phyloP scores from a whole-genome alignment of 2,329 filamentous ascomycete genomes.

The Phialocephala sp. region DNA sequence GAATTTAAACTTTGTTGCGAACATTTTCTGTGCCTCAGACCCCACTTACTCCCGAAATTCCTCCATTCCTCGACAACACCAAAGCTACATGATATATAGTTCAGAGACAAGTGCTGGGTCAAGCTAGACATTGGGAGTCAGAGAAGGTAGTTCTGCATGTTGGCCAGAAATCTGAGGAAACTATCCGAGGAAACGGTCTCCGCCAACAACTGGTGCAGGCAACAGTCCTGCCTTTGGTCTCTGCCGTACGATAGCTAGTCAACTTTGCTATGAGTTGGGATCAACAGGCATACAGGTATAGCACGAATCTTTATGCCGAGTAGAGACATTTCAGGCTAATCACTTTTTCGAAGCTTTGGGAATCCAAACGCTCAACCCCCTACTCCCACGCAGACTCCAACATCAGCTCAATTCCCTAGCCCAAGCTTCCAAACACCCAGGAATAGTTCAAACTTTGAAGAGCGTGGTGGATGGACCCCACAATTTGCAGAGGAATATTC shows the following conservation, averaged over 20 bases:
- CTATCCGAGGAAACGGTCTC: slow-evolving; percentile 14
- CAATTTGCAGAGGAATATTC: slow-evolving; percentile 69
- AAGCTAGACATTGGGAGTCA: slow-evolving; percentile 12
- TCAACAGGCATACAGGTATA: slow-evolving; percentile 60
- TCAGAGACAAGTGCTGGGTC: neutral
- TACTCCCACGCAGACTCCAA: slow-evolving; percentile 63
- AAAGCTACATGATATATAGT: slow-evolving; percentile 20
- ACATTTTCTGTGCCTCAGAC: slow-evolving; percentile 22
- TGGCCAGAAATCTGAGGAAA: slow-evolving; percentile 19
- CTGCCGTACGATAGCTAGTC: slow-evolving; percentile 27
- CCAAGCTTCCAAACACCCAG: slow-evolving; percentile 63
- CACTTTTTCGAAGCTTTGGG: slow-evolving; percentile 58
- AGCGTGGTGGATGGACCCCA: slow-evolving; percentile 62
- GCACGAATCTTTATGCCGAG: neutral
- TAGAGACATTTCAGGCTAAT: slow-evolving; percentile 44
- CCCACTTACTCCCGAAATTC: slow-evolving; percentile 22
- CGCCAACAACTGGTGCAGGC: slow-evolving; percentile 24
- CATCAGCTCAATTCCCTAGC: slow-evolving; percentile 58
- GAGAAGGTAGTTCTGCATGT: slow-evolving; percentile 30
- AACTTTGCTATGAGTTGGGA: slow-evolving; percentile 67
- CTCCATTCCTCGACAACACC: slow-evolving; percentile 14
- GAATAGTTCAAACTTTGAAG: slow-evolving; percentile 53
- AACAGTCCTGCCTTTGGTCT: slow-evolving; percentile 34
- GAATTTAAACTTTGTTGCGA: slow-evolving; percentile 29
- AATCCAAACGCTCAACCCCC: slow-evolving; percentile 66